phyloP scores from a whole-genome alignment of 2,329 filamentous ascomycete species.

The Colletotrichum sp. region DNA sequence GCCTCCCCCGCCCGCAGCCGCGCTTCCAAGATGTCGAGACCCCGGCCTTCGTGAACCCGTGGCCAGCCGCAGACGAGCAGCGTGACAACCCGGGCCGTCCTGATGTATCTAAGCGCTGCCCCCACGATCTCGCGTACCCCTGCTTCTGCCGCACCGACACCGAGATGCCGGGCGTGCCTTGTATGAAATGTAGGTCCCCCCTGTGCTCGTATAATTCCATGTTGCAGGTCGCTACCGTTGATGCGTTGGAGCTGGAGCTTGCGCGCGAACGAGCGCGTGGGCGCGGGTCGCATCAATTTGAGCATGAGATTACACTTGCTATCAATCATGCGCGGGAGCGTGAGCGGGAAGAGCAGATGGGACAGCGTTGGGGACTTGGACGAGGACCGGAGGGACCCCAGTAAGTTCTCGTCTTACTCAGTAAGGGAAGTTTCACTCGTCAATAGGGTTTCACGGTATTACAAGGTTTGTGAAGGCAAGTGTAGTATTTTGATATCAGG shows the following conservation, averaged over 20 bases:
- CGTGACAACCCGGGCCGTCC: not conserved
- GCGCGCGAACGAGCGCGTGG: not conserved
- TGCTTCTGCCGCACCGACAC: not conserved
- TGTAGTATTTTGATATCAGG: not conserved
- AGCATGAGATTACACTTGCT: not conserved
- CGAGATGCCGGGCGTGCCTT: not conserved
- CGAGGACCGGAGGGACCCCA: not conserved
- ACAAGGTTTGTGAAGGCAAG: not conserved
- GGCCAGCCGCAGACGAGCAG: not conserved
- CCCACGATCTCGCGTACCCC: not conserved
- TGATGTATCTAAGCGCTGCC: not conserved
- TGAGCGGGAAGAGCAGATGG: not conserved
- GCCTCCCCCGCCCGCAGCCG: not conserved
- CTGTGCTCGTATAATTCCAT: not conserved
- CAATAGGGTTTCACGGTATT: rapidly evolving
- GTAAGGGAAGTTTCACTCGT: not conserved
- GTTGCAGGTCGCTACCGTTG: not conserved
- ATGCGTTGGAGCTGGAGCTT: not conserved
- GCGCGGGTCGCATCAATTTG: not conserved
- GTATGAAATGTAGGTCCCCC: not conserved
- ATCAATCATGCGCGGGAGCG: not conserved
- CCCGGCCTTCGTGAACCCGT: not conserved
- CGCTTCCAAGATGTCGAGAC: not conserved
- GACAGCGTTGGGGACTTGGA: not conserved
- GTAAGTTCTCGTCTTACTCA: rapidly evolving